phyloP scores from a whole-genome alignment of 208 protist genomes.

The Acanthamoeba castellanii region DNA sequence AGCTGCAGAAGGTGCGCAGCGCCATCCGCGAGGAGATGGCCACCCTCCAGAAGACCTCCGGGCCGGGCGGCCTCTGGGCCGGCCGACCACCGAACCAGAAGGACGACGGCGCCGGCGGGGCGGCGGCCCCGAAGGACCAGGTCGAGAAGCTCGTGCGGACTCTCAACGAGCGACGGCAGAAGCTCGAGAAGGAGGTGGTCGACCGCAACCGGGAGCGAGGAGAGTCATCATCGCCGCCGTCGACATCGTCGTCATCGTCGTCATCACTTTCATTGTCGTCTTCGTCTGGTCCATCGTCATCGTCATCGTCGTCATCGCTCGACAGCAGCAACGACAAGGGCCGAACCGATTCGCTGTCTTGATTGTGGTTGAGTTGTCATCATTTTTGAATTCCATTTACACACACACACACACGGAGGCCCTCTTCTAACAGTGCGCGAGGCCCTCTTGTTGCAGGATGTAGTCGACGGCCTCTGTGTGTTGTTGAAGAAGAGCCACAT shows the following conservation, averaged over 20 bases:
- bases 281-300: background rate
- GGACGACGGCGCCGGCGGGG: background rate
- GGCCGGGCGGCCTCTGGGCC: background rate
- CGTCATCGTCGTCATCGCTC: background rate
- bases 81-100: background rate
- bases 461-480: too few species aligned
- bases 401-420: too few species aligned
- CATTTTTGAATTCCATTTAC: too few species aligned
- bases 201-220: background rate
- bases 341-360: too few species aligned
- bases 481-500: too few species aligned
- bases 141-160: slow-evolving; percentile 19
- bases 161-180: slow-evolving; percentile 37
- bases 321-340: background rate
- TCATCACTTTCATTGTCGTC: background rate
- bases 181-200: slow-evolving; percentile 55
- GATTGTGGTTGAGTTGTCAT: too few species aligned
- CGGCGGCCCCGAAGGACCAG: background rate
- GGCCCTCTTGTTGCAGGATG: too few species aligned
- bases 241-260: too few species aligned
- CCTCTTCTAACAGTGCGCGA: too few species aligned
- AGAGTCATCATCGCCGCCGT: too few species aligned
- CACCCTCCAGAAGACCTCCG: slow-evolving; percentile 33
- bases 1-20: slow-evolving; percentile 41
- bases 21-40: slow-evolving; percentile 49